Conservation (phyloP, 202 grass and related monocot species). For the Brachypodium distachyon region DNA sequence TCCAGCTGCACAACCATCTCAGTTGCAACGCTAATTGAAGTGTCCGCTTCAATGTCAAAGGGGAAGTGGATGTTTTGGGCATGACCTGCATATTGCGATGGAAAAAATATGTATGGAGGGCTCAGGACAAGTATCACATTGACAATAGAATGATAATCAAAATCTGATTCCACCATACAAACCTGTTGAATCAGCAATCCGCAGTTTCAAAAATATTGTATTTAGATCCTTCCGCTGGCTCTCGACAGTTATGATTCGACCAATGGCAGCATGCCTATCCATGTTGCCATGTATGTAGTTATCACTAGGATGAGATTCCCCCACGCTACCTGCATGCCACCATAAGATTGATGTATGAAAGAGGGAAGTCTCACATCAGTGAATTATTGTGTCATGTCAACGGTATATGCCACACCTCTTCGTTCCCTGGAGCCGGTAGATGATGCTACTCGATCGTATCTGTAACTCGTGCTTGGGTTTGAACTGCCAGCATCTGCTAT, state of each 20-base stretch:
- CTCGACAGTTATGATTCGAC: slow-evolving; percentile 53
- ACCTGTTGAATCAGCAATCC: slow-evolving; percentile 80
- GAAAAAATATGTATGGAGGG: neutral
- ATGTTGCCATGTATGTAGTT: slow-evolving; percentile 12
- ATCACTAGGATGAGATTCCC: slow-evolving; percentile 23
- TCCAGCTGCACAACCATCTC: slow-evolving; percentile 75
- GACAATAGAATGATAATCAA: neutral
- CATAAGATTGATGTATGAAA: slow-evolving; percentile 24
- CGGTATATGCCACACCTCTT: neutral
- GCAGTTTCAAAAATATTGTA: slow-evolving; percentile 75
- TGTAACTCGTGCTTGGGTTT: slow-evolving; percentile 32
- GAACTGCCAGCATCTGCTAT: slow-evolving; percentile 37
- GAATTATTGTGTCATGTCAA: neutral
- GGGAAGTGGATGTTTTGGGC: slow-evolving; percentile 76
- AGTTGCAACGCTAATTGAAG: slow-evolving; percentile 69
- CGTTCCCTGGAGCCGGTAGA: neutral
- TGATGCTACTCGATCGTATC: slow-evolving; percentile 15
- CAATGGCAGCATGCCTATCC: slow-evolving; percentile 2
- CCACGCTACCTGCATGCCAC: slow-evolving; percentile 28
- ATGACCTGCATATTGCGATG: slow-evolving; percentile 40
- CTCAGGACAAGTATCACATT: neutral
- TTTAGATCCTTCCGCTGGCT: slow-evolving; percentile 59
- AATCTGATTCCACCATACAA: neutral
- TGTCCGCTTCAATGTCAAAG: slow-evolving; percentile 69
- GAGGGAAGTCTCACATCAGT: neutral